A percentile compares a stretch with the other conserved stretches of the same genome.
phyloP scores from a whole-genome alignment of 1,284 basidiomycete species.

The Sphagnurus paluster region DNA sequence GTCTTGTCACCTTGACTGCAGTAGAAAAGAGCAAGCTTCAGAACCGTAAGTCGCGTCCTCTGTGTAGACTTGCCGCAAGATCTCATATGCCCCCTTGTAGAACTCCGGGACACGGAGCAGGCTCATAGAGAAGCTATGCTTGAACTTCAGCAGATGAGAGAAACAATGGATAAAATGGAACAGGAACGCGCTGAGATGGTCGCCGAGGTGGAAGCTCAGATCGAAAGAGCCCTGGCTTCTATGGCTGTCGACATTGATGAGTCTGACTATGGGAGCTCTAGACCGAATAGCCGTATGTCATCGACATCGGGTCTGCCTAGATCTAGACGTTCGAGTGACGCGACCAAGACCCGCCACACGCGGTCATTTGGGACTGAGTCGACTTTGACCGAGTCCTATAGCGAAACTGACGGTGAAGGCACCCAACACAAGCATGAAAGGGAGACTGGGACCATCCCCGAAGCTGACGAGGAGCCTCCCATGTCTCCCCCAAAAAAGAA shows the following conservation, averaged over 20 bases:
- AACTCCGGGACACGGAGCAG: constrained; percentile 68
- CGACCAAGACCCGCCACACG: constrained; percentile 44
- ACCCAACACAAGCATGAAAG: constrained; percentile 42
- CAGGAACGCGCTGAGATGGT: constrained; percentile 83
- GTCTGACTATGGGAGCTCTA: constrained; percentile 63
- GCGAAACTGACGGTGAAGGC: constrained; percentile 40
- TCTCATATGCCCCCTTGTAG: constrained; percentile 34
- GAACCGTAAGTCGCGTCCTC: constrained; percentile 50
- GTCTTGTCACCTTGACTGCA: constrained; percentile 72
- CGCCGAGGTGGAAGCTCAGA: constrained; percentile 84
- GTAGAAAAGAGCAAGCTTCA: constrained; percentile 77
- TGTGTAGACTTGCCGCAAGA: constrained; percentile 14
- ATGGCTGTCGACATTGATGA: constrained; percentile 81
- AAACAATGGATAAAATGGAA: constrained; percentile 82
- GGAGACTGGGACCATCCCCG: constrained; percentile 51
- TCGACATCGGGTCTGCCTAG: constrained; percentile 43
- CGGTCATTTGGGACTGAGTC: constrained; percentile 75
- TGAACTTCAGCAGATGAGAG: constrained; percentile 73
- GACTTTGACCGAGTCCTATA: constrained; percentile 68
- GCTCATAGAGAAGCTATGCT: constrained; percentile 69
- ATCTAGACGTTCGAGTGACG: constrained; percentile 59
- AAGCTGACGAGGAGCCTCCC: constrained; percentile 47
- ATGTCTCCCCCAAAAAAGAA: constrained; percentile 56
- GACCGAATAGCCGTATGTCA: constrained; percentile 50
- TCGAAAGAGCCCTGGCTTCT: constrained; percentile 77